Evolutionary conservation across 768 basidiomycete genomes (phyloP), one percentile per base, ranked within the genome.

Genomic region (Rubroboletus pulcherrimus): DNA sequence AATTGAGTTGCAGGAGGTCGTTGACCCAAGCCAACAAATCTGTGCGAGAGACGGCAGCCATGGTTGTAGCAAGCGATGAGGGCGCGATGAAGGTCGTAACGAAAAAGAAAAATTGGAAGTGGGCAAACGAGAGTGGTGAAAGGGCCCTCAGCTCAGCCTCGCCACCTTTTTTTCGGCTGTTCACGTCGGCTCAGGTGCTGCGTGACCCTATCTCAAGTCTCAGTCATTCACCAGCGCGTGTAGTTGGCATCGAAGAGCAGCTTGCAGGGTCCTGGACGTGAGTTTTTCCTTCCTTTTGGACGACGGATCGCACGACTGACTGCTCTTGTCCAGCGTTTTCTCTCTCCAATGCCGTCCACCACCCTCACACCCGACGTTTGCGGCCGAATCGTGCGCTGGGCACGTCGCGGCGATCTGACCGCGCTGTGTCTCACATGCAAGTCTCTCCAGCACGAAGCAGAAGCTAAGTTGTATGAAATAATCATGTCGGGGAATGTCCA

Each of bases 21-120:
- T 99, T 98, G 64, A 97, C 76, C 97, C 97, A 99, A 42, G 80
- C 80, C 15, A 99, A 66, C 24, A 99, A 80, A 66, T 99, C 97
- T 33, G 89, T 87, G 72, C 91, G 81, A 62, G 91, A 92, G 46
- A 71, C 61, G 63, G 84, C 86, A 54, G 80, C 78, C 86, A 86
- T 85, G 47, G 33, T 60, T 39, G 50, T 51, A 24, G 57, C 35
- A 41, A 54, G 52, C 61, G 55, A 57, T 59, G 54, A 48, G 52
- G 43, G 30, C 11, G 19, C 35, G 54, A 33, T 50, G 40, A 31
- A 35, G 26, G 53, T 58, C 49, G 49, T 43, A 55, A 47, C 31
- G 51, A 31, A 39, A 41, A 47, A 35, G 33, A 41, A 60, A 53
- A 51, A 43, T 37, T 52, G 45, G 47, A 41, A 26, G 35, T 45